Conservation (phyloP, 148 eudicot species). For the Vaccinium vitisidaea region DNA sequence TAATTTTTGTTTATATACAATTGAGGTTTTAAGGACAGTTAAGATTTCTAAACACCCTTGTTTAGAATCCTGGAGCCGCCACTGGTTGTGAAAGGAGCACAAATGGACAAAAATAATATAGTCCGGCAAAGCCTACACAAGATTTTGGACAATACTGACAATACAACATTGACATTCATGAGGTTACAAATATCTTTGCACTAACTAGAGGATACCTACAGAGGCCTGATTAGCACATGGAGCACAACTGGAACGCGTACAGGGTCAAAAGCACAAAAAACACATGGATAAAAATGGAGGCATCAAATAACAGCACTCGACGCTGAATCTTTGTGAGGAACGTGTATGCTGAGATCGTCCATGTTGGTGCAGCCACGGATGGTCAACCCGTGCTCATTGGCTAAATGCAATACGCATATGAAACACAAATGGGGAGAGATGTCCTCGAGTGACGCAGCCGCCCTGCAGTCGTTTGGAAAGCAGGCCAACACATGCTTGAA, state of each 20-base stretch:
- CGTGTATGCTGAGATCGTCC: constrained; percentile 46
- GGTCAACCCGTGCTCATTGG: constrained; percentile 49
- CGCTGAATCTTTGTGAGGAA: constrained; percentile 11
- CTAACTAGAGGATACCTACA: neutral
- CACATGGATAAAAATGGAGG: neutral
- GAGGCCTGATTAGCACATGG: neutral
- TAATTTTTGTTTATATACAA: too few relatives aligned
- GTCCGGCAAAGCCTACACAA: too few relatives aligned
- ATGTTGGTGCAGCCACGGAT: constrained; percentile 38
- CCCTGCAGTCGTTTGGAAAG: constrained; percentile 47
- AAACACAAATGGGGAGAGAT: constrained; percentile 64
- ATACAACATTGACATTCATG: neutral
- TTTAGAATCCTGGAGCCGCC: too few relatives aligned
- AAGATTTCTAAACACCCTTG: too few relatives aligned
- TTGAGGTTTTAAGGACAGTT: too few relatives aligned
- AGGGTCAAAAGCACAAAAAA: neutral
- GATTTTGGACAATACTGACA: neutral
- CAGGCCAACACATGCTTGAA: constrained; percentile 46
- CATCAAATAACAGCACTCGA: neutral
- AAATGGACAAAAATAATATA: neutral
- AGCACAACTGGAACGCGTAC: neutral
- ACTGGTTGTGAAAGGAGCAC: neutral
- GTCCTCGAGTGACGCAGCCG: constrained; percentile 33
- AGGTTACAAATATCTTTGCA: neutral
- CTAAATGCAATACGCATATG: constrained; percentile 53